These are phyloP conservation scores for Emericellopsis atlantica DNA, from an alignment of 2,329 filamentous ascomycete species.

Conservation along the genomic window DNA sequence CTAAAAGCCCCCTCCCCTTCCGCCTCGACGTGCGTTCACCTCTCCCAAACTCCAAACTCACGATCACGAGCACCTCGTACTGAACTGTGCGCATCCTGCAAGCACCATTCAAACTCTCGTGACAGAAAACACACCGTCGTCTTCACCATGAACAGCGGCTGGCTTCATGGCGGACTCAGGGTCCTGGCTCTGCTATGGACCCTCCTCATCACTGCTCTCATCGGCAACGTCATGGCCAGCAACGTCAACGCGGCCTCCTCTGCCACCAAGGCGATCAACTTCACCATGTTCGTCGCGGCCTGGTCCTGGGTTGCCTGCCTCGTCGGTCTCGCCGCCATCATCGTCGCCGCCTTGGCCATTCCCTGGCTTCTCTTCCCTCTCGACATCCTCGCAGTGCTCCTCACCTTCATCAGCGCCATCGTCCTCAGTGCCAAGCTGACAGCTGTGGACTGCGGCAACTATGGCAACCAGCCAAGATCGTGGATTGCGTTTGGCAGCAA, in stretches of 20 bases:
- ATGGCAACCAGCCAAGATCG: conserved; percentile 22
- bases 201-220: conserved; percentile 39
- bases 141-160: conserved; percentile 19
- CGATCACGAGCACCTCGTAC: neutral
- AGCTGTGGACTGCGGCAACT: conserved; percentile 55
- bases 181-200: conserved; percentile 36
- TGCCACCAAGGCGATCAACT: conserved; percentile 40
- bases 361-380: conserved; percentile 40
- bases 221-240: conserved; percentile 44
- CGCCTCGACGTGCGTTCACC: neutral
- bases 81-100: neutral
- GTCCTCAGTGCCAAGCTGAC: conserved; percentile 57
- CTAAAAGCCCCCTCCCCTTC: neutral
- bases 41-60: neutral
- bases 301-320: conserved; percentile 54
- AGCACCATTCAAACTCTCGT: conserved; percentile 3
- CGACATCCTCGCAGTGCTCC: conserved; percentile 48
- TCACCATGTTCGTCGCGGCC: conserved; percentile 57
- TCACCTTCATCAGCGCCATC: conserved; percentile 59
- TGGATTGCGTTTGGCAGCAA: conserved; percentile 51
- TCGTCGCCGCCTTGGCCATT: conserved; percentile 39
- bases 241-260: conserved; percentile 29
- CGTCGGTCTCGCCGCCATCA: conserved; percentile 43
- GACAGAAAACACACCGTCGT: conserved; percentile 12
- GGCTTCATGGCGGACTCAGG: conserved; percentile 19